Conservation (phyloP, 2,329 filamentous ascomycete species). For the Aspergillus udagawae region DNA sequence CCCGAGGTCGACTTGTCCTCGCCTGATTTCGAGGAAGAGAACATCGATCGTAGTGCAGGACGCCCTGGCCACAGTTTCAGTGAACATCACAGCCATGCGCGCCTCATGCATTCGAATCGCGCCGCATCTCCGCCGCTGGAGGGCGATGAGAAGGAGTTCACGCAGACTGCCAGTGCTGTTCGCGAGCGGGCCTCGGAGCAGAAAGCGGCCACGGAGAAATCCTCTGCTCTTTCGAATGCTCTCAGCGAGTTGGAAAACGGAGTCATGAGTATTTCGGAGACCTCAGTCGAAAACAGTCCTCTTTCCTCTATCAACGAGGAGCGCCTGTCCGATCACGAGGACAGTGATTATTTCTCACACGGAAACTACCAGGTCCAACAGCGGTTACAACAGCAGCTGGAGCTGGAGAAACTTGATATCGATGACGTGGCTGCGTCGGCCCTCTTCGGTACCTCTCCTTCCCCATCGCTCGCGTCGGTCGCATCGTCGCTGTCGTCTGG, state of each 20-base stretch:
- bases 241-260: constrained; percentile 35
- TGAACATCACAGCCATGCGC: constrained; percentile 53
- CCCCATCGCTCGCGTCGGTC: constrained; percentile 39
- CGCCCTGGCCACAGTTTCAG: constrained; percentile 47
- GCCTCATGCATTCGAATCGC: constrained; percentile 59
- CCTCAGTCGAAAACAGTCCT: constrained; percentile 29
- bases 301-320: constrained; percentile 27
- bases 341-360: constrained; percentile 35
- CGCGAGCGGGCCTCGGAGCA: constrained; percentile 52
- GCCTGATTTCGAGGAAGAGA: constrained; percentile 74
- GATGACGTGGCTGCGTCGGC: constrained; percentile 33
- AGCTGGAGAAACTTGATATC: constrained; percentile 22
- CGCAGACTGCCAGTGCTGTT: constrained; percentile 84
- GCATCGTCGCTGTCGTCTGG: constrained; percentile 40
- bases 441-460: constrained; percentile 40
- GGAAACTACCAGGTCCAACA: constrained; percentile 20
- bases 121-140: constrained; percentile 86
- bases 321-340: constrained; percentile 28
- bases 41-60: constrained; percentile 54
- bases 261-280: constrained; percentile 24
- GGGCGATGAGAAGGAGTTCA: constrained; percentile 94
- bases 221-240: constrained; percentile 40
- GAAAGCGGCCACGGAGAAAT: constrained; percentile 28
- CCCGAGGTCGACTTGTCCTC: constrained; percentile 90
- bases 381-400: constrained; percentile 13